Evolutionary conservation across 2,329 filamentous ascomycete genomes (phyloP), one percentile per base, ranked within the genome.

Genomic region (Chrysoporthe deuterocubensis): DNA sequence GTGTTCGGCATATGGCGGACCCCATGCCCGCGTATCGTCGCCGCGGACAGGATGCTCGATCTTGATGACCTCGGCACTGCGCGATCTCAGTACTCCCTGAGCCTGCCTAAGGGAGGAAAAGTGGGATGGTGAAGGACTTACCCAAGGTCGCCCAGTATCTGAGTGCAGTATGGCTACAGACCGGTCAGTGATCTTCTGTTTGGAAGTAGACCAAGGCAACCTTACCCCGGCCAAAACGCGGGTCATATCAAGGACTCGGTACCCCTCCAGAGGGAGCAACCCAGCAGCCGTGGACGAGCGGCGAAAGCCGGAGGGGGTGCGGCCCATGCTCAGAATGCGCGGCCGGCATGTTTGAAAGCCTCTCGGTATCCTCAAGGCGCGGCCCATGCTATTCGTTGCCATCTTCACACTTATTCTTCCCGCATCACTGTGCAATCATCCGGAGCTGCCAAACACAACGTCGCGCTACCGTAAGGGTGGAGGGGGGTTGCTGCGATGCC

Each of bases 21-120:
- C 96, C 96, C 96, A 99, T 62, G 94, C 94, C 74, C 96, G 85
- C 11, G 96, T 99, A 77, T 99, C 96, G 77, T 99, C 96, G 48
- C 93, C 96, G 67, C 93, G 87, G 5, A 89, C 89, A 4, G 96
- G 96, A 79, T 99, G 96, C 80, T 99, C 96, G 70, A 99, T 88
- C 80, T 99, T 99, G 81, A 99, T 97, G 43, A 99, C 90, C 78
- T 99, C 95, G 72, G 96, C 96, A 71, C 94, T 96, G 73, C 68
- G 71, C 59, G 71, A 61, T 69, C 73, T 78, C 76, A 78, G 74
- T 71, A 71, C 26, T 14, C 34, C 21, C 44, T 14, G 3, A 16
- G 21, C 18, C 40, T n/a, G 32, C 2, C 26, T 26, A 26, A 26
- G 40, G 9, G 42, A 75, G 72, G 67, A 73, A 69, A 65, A 62